These are phyloP conservation scores for Starmerella kuoi DNA, from an alignment of 805 yeast genomes.

Conservation along the genomic window DNA sequence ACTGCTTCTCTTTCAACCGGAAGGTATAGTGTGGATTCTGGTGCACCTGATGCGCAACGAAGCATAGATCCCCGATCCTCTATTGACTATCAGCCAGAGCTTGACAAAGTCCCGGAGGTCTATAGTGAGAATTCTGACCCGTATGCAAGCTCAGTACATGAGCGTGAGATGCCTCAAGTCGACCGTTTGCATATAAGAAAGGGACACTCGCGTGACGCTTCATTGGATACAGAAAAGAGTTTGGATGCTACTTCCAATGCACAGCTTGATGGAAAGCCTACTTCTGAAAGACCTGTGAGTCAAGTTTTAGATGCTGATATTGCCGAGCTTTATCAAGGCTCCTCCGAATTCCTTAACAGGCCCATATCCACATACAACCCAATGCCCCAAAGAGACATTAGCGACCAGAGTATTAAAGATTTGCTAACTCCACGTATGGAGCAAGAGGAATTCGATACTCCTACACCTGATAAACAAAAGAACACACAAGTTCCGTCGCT, in stretches of 20 bases:
- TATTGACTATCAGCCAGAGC: constrained; percentile 15
- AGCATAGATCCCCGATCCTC: constrained; percentile 3
- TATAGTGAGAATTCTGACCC: neutral
- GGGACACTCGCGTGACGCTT: constrained; percentile 12
- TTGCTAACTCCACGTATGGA: constrained; percentile 23
- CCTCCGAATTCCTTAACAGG: constrained; percentile 24
- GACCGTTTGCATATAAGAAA: constrained; percentile 6
- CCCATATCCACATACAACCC: constrained; percentile 25
- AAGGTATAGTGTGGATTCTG: constrained; percentile 20
- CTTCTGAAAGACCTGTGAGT: constrained; percentile 4
- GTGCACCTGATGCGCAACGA: constrained; percentile 1
- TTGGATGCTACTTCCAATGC: neutral
- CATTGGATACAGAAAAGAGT: neutral
- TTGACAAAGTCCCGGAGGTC: constrained; percentile 15
- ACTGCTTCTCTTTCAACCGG: constrained; percentile 26
- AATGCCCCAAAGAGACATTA: constrained; percentile 17
- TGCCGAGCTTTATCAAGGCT: constrained; percentile 27
- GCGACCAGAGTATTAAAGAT: constrained; percentile 20
- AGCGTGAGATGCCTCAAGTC: no score
- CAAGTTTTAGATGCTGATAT: constrained; percentile 25
- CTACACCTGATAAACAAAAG: neutral
- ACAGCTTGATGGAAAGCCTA: neutral
- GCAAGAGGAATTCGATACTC: constrained; percentile 10
- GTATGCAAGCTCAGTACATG: no score
- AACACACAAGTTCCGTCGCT: constrained; percentile 8